These are phyloP conservation scores for Hyphopichia buzzinii DNA, from an alignment of 1,139 yeast genomes.

Conservation along the genomic window DNA sequence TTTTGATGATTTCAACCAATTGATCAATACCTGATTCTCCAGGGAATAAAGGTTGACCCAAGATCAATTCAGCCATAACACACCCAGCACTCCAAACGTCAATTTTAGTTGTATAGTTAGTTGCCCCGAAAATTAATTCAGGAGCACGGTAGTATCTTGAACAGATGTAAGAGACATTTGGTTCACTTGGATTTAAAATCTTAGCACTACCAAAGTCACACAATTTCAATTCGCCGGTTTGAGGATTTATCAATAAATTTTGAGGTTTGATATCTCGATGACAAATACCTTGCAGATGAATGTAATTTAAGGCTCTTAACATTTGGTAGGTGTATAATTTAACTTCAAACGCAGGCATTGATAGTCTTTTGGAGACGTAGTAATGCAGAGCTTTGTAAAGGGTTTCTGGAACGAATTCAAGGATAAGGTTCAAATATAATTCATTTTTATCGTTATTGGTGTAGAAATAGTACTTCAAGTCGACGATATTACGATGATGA, in stretches of 20 bases:
- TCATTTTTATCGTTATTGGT: slow-evolving; percentile 79
- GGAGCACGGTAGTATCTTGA: slow-evolving; percentile 97
- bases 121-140: slow-evolving; percentile 86
- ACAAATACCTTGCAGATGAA: slow-evolving; percentile 89
- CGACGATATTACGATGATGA: slow-evolving; percentile 84
- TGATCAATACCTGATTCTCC: slow-evolving; percentile 98
- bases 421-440: slow-evolving; percentile 78
- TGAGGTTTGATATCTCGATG: slow-evolving; percentile 98
- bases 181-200: slow-evolving; percentile 82
- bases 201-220: slow-evolving; percentile 99
- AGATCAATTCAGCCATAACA: slow-evolving; percentile 92
- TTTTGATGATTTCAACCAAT: slow-evolving; percentile 92
- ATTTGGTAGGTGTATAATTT: slow-evolving; percentile 89
- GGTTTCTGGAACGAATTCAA: slow-evolving; percentile 94
- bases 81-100: slow-evolving; percentile 99
- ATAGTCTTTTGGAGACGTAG: slow-evolving; percentile 71
- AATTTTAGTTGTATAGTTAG: slow-evolving; percentile 92
- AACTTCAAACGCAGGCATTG: slow-evolving; percentile 89
- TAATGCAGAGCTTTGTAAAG: slow-evolving; percentile 83
- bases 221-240: slow-evolving; percentile 76
- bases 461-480: slow-evolving; percentile 83
- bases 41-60: slow-evolving; percentile 96
- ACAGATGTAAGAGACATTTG: slow-evolving; percentile 93
- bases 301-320: slow-evolving; percentile 85
- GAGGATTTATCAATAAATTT: slow-evolving; percentile 84